These are phyloP conservation scores for Ophiocordyceps camponoti-floridani DNA, from an alignment of 2,329 filamentous ascomycete genomes.

Conservation along the genomic window DNA sequence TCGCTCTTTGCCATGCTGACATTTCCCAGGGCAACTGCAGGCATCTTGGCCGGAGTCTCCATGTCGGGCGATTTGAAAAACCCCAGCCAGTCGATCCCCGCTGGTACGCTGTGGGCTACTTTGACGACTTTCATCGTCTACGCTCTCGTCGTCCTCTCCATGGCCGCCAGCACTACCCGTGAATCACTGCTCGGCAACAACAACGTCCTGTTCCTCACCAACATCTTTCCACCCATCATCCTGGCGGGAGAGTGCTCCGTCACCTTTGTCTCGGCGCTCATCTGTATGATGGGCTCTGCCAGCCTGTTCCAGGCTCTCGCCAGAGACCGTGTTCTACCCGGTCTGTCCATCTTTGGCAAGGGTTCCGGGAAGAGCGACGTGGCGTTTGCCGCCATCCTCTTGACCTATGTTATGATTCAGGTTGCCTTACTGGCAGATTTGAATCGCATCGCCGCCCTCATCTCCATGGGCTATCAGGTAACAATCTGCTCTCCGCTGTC, in stretches of 20 bases:
- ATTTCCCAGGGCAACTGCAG: constrained; percentile 24
- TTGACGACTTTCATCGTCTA: constrained; percentile 61
- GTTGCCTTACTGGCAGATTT: constrained; percentile 66
- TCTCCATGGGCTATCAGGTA: constrained; percentile 74
- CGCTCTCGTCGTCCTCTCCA: constrained; percentile 55
- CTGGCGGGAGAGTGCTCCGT: constrained; percentile 70
- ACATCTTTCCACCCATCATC: constrained; percentile 54
- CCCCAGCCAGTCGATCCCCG: constrained; percentile 70
- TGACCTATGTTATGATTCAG: constrained; percentile 62
- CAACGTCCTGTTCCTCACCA: constrained; percentile 70
- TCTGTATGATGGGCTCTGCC: constrained; percentile 73
- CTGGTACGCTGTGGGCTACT: constrained; percentile 66
- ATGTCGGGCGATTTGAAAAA: constrained; percentile 79
- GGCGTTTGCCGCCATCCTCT: constrained; percentile 55
- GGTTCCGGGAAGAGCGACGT: constrained; percentile 57
- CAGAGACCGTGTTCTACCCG: constrained; percentile 61
- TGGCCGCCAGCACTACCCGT: constrained; percentile 61
- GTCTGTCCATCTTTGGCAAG: constrained; percentile 54
- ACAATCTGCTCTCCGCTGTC: too few relatives aligned
- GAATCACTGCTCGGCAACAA: constrained; percentile 55
- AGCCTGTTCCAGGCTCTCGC: constrained; percentile 74
- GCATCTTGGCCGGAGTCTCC: constrained; percentile 55
- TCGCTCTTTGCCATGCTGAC: constrained; percentile 7
- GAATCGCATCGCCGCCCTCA: constrained; percentile 76
- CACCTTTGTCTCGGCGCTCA: constrained; percentile 68